These are phyloP conservation scores for Phaffia rhodozyma DNA, from an alignment of 1,284 basidiomycete species.

Conservation along the genomic window DNA sequence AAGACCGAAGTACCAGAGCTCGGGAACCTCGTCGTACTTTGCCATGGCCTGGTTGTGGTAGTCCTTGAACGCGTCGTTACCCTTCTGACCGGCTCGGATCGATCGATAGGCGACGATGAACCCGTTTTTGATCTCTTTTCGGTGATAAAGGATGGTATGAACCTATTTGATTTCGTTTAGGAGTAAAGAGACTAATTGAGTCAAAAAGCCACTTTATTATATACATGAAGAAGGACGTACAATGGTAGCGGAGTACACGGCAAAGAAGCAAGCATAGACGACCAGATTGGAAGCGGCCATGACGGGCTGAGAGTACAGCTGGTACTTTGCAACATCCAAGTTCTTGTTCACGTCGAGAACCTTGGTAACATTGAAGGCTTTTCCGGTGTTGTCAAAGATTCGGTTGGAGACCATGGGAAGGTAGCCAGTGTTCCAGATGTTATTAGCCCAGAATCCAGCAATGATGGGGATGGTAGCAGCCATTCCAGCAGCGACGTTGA, in stretches of 20 bases:
- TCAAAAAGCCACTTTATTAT: background rate
- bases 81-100: slow-evolving; percentile 20
- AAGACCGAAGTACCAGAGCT: slow-evolving; percentile 29
- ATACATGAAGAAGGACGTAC: background rate
- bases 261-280: slow-evolving; percentile 31
- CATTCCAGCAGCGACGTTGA: slow-evolving; percentile 26
- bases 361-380: slow-evolving; percentile 30
- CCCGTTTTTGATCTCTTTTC: slow-evolving; percentile 33
- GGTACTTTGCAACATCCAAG: slow-evolving; percentile 67
- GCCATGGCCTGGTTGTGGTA: slow-evolving; percentile 50
- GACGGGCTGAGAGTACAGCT: slow-evolving; percentile 40
- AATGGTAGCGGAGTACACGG: slow-evolving; percentile 26
- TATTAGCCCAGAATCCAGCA: slow-evolving; percentile 24
- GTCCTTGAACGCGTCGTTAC: slow-evolving; percentile 25
- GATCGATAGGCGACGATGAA: slow-evolving; percentile 27
- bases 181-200: background rate
- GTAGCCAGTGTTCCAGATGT: slow-evolving; percentile 27
- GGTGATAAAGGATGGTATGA: slow-evolving; percentile 37
- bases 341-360: slow-evolving; percentile 32
- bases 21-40: slow-evolving; percentile 51
- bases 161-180: slow-evolving; percentile 4
- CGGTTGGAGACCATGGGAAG: slow-evolving; percentile 28
- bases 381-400: slow-evolving; percentile 20
- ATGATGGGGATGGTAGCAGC: slow-evolving; percentile 20
- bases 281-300: slow-evolving; percentile 29